These are phyloP conservation scores for Carex littledalei DNA, from an alignment of 176 grass and related monocot genomes.

Conservation along the genomic window DNA sequence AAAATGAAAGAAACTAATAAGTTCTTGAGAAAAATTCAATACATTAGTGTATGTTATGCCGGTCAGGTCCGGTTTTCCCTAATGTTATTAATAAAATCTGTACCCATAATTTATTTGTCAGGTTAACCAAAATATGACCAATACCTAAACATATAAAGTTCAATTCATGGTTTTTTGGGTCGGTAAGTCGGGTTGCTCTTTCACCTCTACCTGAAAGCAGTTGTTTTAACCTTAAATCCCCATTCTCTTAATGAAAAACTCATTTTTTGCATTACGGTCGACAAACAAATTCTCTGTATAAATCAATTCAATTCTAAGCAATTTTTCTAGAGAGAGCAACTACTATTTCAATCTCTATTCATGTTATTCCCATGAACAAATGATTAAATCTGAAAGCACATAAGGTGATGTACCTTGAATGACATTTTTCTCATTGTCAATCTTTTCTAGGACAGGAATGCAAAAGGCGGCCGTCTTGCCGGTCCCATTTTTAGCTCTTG, in stretches of 20 bases:
- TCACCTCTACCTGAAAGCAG: background rate
- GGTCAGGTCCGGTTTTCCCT: background rate
- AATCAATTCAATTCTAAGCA: background rate
- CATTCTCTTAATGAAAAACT: background rate
- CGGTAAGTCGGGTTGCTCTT: background rate
- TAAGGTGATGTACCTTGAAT: conserved; percentile 66
- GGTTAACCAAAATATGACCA: background rate
- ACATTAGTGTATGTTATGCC: background rate
- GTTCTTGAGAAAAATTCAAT: background rate
- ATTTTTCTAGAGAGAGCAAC: background rate
- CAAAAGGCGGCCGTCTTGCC: conserved; percentile 96
- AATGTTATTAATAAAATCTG: background rate
- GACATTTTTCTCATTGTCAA: conserved; percentile 87
- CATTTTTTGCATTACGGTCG: background rate
- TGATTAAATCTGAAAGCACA: background rate
- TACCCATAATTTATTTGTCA: background rate
- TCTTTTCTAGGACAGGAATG: conserved; percentile 94
- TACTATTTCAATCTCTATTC: background rate
- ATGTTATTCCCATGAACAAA: background rate
- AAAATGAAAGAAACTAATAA: background rate
- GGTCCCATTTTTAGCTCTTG: conserved; percentile 96
- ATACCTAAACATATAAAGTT: background rate
- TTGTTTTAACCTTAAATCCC: background rate
- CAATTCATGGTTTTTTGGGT: background rate
- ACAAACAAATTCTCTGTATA: background rate